These are phyloP conservation scores for Aspergillus sojae DNA, from an alignment of 2,329 filamentous ascomycete species.

Conservation along the genomic window DNA sequence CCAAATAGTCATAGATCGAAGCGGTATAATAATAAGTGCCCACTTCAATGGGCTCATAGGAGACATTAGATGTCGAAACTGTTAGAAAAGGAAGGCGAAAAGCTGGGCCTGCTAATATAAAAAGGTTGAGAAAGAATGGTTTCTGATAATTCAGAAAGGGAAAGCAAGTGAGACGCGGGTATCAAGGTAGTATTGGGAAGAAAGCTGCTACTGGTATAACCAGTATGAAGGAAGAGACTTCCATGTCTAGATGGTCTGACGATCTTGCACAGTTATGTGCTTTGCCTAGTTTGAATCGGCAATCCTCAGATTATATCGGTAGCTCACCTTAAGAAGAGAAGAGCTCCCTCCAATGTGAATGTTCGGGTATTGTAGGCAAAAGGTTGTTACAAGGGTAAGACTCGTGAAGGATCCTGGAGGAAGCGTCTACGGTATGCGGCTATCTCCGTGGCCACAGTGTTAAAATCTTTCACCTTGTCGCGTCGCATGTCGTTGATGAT, in stretches of 20 bases:
- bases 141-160: conserved; percentile 10
- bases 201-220: conserved; percentile 14
- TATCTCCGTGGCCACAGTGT: conserved; percentile 52
- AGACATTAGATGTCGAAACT: conserved; percentile 12
- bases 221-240: conserved; percentile 2
- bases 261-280: conserved; percentile 4
- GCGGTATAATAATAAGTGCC: conserved; percentile 13
- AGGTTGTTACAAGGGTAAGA: conserved; percentile 47
- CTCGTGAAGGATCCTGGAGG: conserved; percentile 49
- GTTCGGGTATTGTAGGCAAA: conserved; percentile 4
- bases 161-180: conserved; percentile 11
- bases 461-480: conserved; percentile 54
- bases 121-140: conserved; percentile 9
- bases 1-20: conserved; percentile 24
- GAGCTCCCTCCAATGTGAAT: conserved; percentile 6
- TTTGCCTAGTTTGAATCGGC: conserved; percentile 4
- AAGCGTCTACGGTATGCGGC: conserved; percentile 55
- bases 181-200: conserved; percentile 10
- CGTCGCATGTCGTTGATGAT: conserved; percentile 54
- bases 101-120: conserved; percentile 18
- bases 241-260: conserved; percentile 1
- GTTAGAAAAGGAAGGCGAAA: conserved; percentile 10
- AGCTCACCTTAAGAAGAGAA: conserved; percentile 27
- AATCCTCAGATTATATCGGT: conserved; percentile 8
- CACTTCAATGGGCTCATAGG: conserved; percentile 7